Percentiles rank a stretch among this genome's conserved stretches.
phyloP scores from a whole-genome alignment of 805 yeast species.

The Zygosaccharomyces bailii region DNA sequence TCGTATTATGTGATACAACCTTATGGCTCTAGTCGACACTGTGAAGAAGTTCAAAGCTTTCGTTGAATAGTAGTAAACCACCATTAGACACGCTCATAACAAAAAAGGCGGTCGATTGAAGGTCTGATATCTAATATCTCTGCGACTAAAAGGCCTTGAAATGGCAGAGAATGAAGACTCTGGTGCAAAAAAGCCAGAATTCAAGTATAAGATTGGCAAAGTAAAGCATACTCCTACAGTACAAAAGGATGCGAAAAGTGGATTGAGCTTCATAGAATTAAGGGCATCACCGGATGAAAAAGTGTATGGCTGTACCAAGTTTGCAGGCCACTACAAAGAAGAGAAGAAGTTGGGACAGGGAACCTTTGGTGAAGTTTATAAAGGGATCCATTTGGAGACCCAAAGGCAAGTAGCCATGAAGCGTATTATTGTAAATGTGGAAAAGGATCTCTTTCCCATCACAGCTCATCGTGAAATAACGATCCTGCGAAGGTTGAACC shows the following conservation, averaged over 20 bases:
- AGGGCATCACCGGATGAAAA: conserved; percentile 26
- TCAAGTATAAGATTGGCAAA: conserved; percentile 36
- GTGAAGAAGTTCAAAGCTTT: conserved; percentile 5
- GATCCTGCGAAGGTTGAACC: conserved; percentile 66
- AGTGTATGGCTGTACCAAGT: conserved; percentile 35
- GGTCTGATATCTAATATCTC: neutral
- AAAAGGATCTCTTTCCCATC: conserved; percentile 69
- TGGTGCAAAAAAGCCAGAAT: conserved; percentile 16
- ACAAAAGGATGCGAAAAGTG: conserved; percentile 26
- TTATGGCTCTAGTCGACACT: conserved; percentile 4
- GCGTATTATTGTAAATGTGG: conserved; percentile 58
- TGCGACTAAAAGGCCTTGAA: neutral
- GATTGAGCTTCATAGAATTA: conserved; percentile 29
- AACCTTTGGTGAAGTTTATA: conserved; percentile 86
- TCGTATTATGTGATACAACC: conserved; percentile 3
- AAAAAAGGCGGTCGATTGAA: neutral
- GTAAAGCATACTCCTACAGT: conserved; percentile 35
- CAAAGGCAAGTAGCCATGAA: conserved; percentile 79
- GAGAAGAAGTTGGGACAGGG: conserved; percentile 70
- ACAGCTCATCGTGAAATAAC: conserved; percentile 92
- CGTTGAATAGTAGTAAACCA: neutral
- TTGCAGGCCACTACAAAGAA: conserved; percentile 31
- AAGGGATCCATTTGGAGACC: conserved; percentile 53
- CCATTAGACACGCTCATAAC: neutral
- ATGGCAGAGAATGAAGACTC: conserved; percentile 6